Evolutionary conservation across 225 moss, liverwort and hornwort species (phyloP).

Genomic region (Thuidium tamariscinum): DNA sequence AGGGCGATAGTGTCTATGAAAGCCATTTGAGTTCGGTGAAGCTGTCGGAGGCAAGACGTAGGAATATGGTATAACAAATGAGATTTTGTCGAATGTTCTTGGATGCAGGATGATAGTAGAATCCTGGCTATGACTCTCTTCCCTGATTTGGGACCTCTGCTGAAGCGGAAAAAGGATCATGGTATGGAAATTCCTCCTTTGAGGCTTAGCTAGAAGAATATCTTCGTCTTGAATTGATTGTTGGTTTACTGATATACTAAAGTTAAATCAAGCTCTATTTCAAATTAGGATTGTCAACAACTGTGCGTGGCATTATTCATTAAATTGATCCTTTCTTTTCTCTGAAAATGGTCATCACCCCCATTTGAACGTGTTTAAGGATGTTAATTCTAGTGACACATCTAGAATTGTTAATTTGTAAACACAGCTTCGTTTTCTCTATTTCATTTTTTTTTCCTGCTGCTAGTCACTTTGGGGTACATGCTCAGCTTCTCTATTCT

Average conservation of each 20-base stretch:
- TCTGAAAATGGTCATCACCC: background rate
- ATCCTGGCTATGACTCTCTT: constrained; percentile 65
- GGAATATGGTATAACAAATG: background rate
- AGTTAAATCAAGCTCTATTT: background rate
- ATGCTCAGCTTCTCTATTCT: background rate
- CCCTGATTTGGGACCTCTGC: constrained; percentile 48
- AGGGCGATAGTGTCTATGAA: background rate
- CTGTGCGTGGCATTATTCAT: background rate
- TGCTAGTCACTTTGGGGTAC: background rate
- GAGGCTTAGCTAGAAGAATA: background rate
- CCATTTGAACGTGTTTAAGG: background rate
- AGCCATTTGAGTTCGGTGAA: background rate
- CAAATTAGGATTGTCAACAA: background rate
- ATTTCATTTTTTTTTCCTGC: background rate
- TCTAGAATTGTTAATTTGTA: background rate
- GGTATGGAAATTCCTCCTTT: constrained; percentile 10
- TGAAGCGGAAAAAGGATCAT: constrained; percentile 88
- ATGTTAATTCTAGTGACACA: background rate
- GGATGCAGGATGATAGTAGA: constrained; percentile 83
- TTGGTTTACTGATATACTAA: background rate
- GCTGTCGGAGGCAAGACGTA: background rate
- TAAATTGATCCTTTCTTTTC: background rate
- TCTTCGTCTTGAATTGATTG: background rate
- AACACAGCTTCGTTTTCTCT: background rate
- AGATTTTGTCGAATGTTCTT: background rate